A percentile compares a stretch with the other conserved stretches of the same genome.
phyloP scores from a whole-genome alignment of 2,329 filamentous ascomycete genomes.

The Xylaria polymorpha region DNA sequence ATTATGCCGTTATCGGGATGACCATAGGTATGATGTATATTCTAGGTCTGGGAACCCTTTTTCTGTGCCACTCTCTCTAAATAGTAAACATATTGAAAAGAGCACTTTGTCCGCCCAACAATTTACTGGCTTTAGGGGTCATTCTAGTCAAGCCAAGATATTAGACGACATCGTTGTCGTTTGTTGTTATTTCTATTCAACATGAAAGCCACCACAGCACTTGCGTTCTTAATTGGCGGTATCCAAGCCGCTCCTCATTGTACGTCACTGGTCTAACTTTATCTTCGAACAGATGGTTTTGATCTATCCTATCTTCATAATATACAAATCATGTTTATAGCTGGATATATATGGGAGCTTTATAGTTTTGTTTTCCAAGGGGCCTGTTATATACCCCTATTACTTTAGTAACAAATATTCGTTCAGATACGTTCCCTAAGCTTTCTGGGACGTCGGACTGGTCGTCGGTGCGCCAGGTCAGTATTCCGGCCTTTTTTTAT shows the following conservation, averaged over 20 bases:
- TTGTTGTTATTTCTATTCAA: slow-evolving; percentile 19
- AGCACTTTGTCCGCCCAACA: background rate
- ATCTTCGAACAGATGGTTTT: background rate
- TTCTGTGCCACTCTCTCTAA: background rate
- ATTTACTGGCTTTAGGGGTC: background rate
- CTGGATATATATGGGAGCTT: background rate
- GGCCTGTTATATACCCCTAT: background rate
- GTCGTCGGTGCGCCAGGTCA: slow-evolving; percentile 50
- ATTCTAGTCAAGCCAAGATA: background rate
- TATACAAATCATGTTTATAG: background rate
- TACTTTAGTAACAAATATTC: background rate
- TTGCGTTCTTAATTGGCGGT: slow-evolving; percentile 40
- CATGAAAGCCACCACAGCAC: slow-evolving; percentile 41
- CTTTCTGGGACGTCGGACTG: slow-evolving; percentile 47
- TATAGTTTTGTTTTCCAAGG: background rate
- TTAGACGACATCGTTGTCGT: background rate
- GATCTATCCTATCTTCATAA: background rate
- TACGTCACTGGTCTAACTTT: slow-evolving; percentile 35
- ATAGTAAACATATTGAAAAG: background rate
- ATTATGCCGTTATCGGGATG: slow-evolving; percentile 6
- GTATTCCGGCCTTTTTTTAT: background rate
- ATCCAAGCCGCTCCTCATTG: slow-evolving; percentile 47
- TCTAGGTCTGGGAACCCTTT: background rate
- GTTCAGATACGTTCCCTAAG: slow-evolving; percentile 49
- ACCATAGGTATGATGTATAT: background rate